Percentiles rank a stretch among this genome's conserved stretches.
These are phyloP conservation scores for Tripterygium wilfordii DNA, from an alignment of 177 flowering plant species.

Conservation along the genomic window DNA sequence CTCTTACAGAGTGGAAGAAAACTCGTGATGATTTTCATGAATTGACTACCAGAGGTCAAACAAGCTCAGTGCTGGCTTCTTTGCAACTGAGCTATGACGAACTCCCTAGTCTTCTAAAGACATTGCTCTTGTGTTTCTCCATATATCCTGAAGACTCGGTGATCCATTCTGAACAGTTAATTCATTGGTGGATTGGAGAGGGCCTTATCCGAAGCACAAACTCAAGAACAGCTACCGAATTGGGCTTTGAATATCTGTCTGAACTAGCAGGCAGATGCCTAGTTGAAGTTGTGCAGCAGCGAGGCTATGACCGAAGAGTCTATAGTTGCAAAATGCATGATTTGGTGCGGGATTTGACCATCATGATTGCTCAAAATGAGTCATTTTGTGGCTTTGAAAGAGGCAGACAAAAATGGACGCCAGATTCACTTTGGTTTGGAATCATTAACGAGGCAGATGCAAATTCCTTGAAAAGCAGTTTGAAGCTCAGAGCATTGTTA, in stretches of 20 bases:
- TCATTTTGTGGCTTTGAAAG: conserved; percentile 9
- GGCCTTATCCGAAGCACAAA: conserved; percentile 9
- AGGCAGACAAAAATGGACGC: conserved; percentile 1
- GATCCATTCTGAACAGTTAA: conserved; percentile 14
- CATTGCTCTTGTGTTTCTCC: conserved; percentile 18
- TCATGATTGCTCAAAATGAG: conserved; percentile 11
- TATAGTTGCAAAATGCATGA: conserved; percentile 18
- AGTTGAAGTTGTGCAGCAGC: conserved; percentile 9
- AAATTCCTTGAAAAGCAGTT: conserved; percentile 1
- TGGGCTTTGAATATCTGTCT: conserved; percentile 6
- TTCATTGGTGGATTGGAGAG: conserved; percentile 23
- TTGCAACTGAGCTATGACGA: conserved; percentile 22
- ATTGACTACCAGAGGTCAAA: neutral
- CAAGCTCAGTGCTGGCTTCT: conserved; percentile 11
- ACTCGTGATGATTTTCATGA: conserved; percentile 7
- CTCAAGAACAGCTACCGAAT: conserved; percentile 10
- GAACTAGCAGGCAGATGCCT: conserved; percentile 16
- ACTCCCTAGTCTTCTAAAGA: conserved; percentile 14
- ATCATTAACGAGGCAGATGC: conserved; percentile 1
- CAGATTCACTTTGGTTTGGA: conserved; percentile 11
- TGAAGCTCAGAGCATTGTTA: conserved; percentile 19
- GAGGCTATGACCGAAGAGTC: conserved; percentile 16
- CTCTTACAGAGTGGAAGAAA: conserved; percentile 4
- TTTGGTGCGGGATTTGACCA: conserved; percentile 19
- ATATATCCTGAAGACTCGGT: conserved; percentile 17